Percentiles rank a stretch among this genome's conserved stretches.
Conservation (phyloP, 202 grass and related monocot species). For the Zoysia matrella region DNA sequence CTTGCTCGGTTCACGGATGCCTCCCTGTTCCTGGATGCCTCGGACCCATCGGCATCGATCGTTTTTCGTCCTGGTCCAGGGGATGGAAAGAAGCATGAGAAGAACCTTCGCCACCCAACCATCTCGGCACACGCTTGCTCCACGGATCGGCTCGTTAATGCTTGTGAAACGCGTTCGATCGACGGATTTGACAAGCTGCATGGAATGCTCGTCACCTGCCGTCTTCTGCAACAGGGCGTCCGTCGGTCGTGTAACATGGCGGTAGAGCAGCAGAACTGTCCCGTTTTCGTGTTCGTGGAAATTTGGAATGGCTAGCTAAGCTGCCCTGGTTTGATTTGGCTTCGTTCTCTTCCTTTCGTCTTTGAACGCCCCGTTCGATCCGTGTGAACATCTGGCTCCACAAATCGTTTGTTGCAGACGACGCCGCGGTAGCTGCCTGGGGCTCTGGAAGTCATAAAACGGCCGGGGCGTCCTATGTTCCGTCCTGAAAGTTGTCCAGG, state of each 20-base stretch:
- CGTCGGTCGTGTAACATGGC: neutral
- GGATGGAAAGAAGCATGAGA: neutral
- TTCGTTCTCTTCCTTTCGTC: neutral
- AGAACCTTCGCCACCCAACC: slow-evolving; percentile 22
- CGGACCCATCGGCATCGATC: neutral
- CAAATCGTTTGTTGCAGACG: neutral
- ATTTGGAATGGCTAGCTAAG: neutral
- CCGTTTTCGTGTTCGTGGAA: too few relatives aligned
- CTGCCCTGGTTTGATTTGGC: neutral
- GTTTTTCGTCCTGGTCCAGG: neutral
- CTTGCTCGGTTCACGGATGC: neutral
- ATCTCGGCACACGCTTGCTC: neutral
- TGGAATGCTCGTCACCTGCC: neutral
- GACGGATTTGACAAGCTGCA: too few relatives aligned
- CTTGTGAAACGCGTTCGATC: neutral
- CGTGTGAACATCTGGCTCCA: neutral
- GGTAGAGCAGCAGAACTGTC: neutral
- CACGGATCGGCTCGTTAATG: neutral
- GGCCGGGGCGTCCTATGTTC: too few relatives aligned
- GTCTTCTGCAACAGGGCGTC: neutral
- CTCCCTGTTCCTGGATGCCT: neutral
- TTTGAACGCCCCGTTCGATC: neutral
- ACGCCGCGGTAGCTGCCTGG: neutral
- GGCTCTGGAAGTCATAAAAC: neutral
- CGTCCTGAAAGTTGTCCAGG: neutral